Base-by-base conservation (phyloP, 2,329 filamentous ascomycete genomes). In the Verticillium dahliae region DNA sequence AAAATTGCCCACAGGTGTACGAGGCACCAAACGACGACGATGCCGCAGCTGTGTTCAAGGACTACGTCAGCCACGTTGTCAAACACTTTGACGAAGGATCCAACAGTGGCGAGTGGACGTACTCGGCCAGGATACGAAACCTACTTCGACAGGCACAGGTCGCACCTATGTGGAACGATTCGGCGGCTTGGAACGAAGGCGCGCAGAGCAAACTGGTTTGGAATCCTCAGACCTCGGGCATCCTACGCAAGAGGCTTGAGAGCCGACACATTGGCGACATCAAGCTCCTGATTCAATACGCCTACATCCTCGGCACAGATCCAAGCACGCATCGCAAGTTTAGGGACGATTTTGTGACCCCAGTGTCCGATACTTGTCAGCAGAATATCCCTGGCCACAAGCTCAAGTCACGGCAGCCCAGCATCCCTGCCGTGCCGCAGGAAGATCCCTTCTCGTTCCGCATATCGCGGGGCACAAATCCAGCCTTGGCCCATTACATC, bases 11-110 rank as follows among this genome's bases (percentile, higher is more conserved):
- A 11, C 70, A 75, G n/a, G 73, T 81, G 2, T 78, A 79, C 45
- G 79, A 81, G 65, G 74, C 78, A 0, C 65, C 71, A 9, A 71
- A 70, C 33, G 77, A 79, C 54, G 70, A 71, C 18, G 75, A 80
- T 18, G 74, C 74, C 14, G 68, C 70, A 9, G 68, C 73, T 2
- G 73, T 72, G 1, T 77, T 79, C 59, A 77, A 78, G 66, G 75
- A 79, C 55, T 81, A 79, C 64, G 77, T 80, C 37, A 69, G 72
- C 55, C 79, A 81, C 61, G 73, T 81, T 31, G 74, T 78, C 39
- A 78, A 78, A 63, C 79, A 81, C 66, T 80, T 79, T 57, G 76
- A 81, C 50, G 76, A 79, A 33, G 73, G 74, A 1, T 66, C 72
- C 52, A 73, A 70, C 55, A 72, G 72, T 58, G 75, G 74, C 56